Conservation (phyloP, 192 early-diverging fungal genomes). For the Linnemannia exigua region DNA sequence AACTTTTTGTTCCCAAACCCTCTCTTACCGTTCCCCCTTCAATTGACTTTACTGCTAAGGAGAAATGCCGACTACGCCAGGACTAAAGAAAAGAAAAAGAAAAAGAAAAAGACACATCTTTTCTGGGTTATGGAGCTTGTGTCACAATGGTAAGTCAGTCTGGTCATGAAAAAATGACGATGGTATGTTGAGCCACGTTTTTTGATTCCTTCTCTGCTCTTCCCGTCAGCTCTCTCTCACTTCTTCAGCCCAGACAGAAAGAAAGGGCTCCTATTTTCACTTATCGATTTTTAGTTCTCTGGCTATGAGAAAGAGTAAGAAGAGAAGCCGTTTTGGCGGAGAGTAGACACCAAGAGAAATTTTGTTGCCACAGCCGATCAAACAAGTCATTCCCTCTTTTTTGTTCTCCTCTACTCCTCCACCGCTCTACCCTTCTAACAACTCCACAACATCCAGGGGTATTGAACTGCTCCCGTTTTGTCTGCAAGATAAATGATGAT, state of each 20-base stretch:
- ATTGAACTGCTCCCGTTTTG: neutral
- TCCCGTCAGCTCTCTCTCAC: neutral
- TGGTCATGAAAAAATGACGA: constrained; percentile 1
- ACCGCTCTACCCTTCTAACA: neutral
- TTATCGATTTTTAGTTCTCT: neutral
- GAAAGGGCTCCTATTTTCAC: neutral
- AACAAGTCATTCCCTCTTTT: neutral
- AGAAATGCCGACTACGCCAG: constrained; percentile 1
- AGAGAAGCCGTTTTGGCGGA: neutral
- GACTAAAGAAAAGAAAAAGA: neutral
- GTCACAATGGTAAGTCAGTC: neutral
- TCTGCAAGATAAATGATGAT: neutral
- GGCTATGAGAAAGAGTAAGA: neutral
- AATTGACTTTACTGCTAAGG: neutral
- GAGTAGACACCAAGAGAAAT: neutral
- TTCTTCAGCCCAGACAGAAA: neutral
- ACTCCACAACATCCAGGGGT: neutral
- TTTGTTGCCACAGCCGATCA: neutral
- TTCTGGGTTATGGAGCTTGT: neutral
- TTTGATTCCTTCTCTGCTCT: neutral
- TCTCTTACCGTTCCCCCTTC: neutral
- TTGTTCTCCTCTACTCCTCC: neutral
- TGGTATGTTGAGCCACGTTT: neutral
- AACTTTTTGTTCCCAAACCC: neutral
- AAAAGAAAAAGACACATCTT: too few species aligned